These are phyloP conservation scores for Nakazawaea pomicola DNA, from an alignment of 805 yeast genomes.

Conservation along the genomic window DNA sequence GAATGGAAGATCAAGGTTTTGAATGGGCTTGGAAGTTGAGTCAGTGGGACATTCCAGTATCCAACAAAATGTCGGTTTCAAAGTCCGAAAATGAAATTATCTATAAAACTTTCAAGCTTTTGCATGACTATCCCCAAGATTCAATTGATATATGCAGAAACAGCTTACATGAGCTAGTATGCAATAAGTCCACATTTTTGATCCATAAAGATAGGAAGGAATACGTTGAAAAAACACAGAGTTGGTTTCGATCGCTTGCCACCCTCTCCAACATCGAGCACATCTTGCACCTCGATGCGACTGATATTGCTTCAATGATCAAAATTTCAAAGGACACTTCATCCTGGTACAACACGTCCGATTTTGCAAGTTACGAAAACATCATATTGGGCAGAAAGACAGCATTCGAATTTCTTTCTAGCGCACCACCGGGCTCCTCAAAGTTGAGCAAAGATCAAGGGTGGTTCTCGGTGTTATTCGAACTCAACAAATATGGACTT, in stretches of 20 bases:
- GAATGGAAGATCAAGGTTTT: constrained; percentile 22
- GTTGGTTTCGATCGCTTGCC: constrained; percentile 14
- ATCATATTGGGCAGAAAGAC: constrained; percentile 38
- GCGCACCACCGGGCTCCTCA: neutral
- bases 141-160: constrained; percentile 17
- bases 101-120: constrained; percentile 45
- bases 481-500: constrained; percentile 37
- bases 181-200: constrained; percentile 16
- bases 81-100: constrained; percentile 38
- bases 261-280: constrained; percentile 18
- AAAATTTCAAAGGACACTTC: too few relatives aligned
- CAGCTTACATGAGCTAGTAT: constrained; percentile 19
- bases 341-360: constrained; percentile 33
- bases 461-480: constrained; percentile 27
- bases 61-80: constrained; percentile 17
- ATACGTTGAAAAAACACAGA: constrained; percentile 15
- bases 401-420: constrained; percentile 26
- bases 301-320: constrained; percentile 8
- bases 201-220: constrained; percentile 5
- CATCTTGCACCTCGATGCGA: constrained; percentile 14
- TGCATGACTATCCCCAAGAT: constrained; percentile 31
- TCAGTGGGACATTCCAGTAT: constrained; percentile 64
- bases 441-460: neutral
- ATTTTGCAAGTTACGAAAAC: constrained; percentile 34
- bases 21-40: constrained; percentile 74